phyloP scores from a whole-genome alignment of 768 basidiomycete genomes.

The Wakefieldia striispora region DNA sequence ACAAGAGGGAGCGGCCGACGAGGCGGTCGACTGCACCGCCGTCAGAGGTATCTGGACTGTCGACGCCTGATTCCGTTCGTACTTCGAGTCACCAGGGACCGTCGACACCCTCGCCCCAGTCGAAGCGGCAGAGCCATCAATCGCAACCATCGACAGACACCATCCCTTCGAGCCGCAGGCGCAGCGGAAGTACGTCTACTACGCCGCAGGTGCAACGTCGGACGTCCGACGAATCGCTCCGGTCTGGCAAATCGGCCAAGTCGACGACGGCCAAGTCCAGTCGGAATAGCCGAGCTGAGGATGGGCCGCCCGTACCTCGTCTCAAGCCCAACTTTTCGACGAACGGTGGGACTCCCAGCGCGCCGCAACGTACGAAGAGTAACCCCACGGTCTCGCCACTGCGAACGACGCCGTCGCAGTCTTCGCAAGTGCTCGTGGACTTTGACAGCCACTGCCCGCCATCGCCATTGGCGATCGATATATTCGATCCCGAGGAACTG shows the following conservation, averaged over 20 bases:
- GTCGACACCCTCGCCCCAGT: slow-evolving; percentile 16
- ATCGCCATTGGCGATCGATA: slow-evolving; percentile 24
- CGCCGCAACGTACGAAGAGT: slow-evolving; percentile 46
- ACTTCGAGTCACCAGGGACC: slow-evolving; percentile 26
- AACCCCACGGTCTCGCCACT: slow-evolving; percentile 40
- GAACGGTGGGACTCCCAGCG: slow-evolving; percentile 11
- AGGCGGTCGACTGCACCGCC: slow-evolving; percentile 18
- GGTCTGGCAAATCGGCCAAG: slow-evolving; percentile 37
- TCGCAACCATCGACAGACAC: slow-evolving; percentile 30
- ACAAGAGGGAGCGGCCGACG: slow-evolving; percentile 15
- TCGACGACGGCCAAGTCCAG: slow-evolving; percentile 31
- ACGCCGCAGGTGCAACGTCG: slow-evolving; percentile 26
- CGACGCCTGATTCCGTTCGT: slow-evolving; percentile 22
- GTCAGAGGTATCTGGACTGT: slow-evolving; percentile 5
- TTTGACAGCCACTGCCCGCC: slow-evolving; percentile 26
- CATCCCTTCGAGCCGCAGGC: slow-evolving; percentile 21
- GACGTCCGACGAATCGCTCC: slow-evolving; percentile 41
- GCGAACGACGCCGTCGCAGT: slow-evolving; percentile 19
- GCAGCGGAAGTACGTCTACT: slow-evolving; percentile 27
- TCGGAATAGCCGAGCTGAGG: slow-evolving; percentile 26
- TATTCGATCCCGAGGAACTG: slow-evolving; percentile 25
- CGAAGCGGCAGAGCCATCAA: slow-evolving; percentile 27
- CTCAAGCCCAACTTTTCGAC: slow-evolving; percentile 27
- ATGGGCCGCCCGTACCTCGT: slow-evolving; percentile 31
- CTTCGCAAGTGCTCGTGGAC: slow-evolving; percentile 28